Evolutionary conservation across 2,329 filamentous ascomycete genomes (phyloP), one percentile per base, ranked within the genome.

Genomic region (Ceratocystis cacaofunesta): DNA sequence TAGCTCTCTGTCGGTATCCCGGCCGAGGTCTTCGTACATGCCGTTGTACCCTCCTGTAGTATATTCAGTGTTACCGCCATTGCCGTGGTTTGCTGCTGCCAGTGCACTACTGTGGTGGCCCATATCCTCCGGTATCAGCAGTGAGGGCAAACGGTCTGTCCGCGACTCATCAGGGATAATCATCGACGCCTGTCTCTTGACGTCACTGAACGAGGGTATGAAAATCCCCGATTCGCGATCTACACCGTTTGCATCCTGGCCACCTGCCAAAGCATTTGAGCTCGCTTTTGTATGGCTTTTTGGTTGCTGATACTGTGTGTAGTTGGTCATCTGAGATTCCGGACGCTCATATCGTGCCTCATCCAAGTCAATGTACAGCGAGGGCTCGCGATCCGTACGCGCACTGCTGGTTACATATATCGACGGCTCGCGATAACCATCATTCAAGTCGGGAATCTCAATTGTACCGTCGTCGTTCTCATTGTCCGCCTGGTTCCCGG

Each of bases 401-500:
- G 48, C 58, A 12, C 58, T 57, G 36, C 46, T 62, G 7, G 66
- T 67, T n/a, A 67, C 66, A n/a, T 67, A 67, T 10, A 67, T 64
- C 2, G 66, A 67, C 1, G 66, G 66, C 62, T 67, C 66, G 17
- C 66, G 48, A 22, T 67, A 65, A n/a, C 66, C 62, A 17, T 67
- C 62, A 6, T 63, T 63, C 8, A 67, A 36, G 36, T 67, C 66
- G 15, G 66, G 66, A 22, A 67, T 67, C 36, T 67, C 66, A 58
- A 67, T 67, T 7, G 63, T 67, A n/a, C 66, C 66, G n/a, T 67
- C 66, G 12, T 67, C 66, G 28, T 67, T 63, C 43, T 67, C 66
- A 19, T 63, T 50, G 55, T 66, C 65, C 1, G 58, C 43, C 4
- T 60, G 43, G 17, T 65, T 55, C 17, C 57, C 25, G n/a, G 17